Base-by-base conservation (phyloP, 2,329 filamentous ascomycete species). In the Diaporthe sp. region DNA sequence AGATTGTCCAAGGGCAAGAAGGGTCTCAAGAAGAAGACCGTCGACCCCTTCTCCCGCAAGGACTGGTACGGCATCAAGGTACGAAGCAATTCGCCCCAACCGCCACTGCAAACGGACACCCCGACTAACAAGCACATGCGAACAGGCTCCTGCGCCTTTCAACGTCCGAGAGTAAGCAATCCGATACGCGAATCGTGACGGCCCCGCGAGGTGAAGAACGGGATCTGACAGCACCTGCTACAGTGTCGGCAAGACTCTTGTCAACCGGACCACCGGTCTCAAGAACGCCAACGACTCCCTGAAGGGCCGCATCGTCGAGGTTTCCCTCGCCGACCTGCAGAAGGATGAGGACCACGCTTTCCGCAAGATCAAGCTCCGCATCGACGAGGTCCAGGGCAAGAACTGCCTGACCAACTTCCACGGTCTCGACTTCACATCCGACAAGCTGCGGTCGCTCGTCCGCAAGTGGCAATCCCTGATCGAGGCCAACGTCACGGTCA, bases 361-460 rank as follows among this genome's bases (percentile, higher is more conserved):
- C 94, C 96, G 97, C 90, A 99, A 99, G 92, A 92, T 99, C 87
- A 98, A 98, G 92, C 95, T 99, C 86, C 93, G 97, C 81, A 95
- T 98, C 84, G 97, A 99, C 85, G 97, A 99, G 90, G 93, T 99
- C 79, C 97, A 99, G 91, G 97, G 97, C 91, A 98, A 98, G 93
- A 98, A 98, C 94, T 98, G 97, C 91, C 90, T 99, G 88, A 98
- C 97, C 92, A 98, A 98, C 93, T 99, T 99, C 94, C 96, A 99
- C 93, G 97, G 97, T 83, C 93, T 99, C 87, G 97, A 99, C 90
- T 98, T 99, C 94, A 99, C 97, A 86, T 98, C 97, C 83, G 97
- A 99, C 93, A 99, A 99, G 93, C 94, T 99, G 84, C 95, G 97
- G 86, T 98, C 97, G 79, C 94, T 99, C 81, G 97, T 99, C 83